Evolutionary conservation across 225 moss, liverwort and hornwort species (phyloP), one percentile per base, ranked within the genome.

Genomic region (Rhytidiadelphus loreus): DNA sequence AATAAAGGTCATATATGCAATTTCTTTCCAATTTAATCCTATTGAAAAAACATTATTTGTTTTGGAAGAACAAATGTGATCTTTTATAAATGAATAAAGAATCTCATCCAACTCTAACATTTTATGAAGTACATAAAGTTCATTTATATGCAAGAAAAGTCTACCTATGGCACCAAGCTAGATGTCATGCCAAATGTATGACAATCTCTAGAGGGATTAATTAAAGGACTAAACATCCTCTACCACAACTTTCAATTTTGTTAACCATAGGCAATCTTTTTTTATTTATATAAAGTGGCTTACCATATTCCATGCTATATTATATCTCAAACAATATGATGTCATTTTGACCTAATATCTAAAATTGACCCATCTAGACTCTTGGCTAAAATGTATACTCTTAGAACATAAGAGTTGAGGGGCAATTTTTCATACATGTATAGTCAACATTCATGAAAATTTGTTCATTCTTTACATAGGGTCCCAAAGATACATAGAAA

Each of bases 31-130:
- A 33, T 50, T 50, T 8, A 32, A 10, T 12, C 19, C 33, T 76
- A 21, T 22, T 33, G 5, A 52, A 12, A 43, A 20, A 22, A 50
- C 10, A 18, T 30, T 1, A 20, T 18, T 46, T 10, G n/a, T 30
- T 32, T 48, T 30, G 4, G 4, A 50, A 0, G 33, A 50, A 8
- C 13, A 50, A 32, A 0, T 13, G 0, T 74, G 1, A 35, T 52
- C 22, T 0, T 35, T 13, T 35, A 1, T 23, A 35, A 52, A 22
- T 35, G 8, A 76, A 52, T 52, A 14, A 22, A 33, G 35, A 37
- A 8, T 23, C 3, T 14, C 35, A 52, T 35, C 0, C 15, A 15
- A 15, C 23, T 77, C 3, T 23, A 37, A 23, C 2, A 35, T 55
- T 55, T 77, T 2, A 77, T 37, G 9, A 53, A 24, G 1, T 37